A percentile compares a stretch with the other conserved stretches of the same genome.
These are phyloP conservation scores for Pseudozyma thailandica DNA, from an alignment of 1,284 basidiomycete genomes.

Conservation along the genomic window DNA sequence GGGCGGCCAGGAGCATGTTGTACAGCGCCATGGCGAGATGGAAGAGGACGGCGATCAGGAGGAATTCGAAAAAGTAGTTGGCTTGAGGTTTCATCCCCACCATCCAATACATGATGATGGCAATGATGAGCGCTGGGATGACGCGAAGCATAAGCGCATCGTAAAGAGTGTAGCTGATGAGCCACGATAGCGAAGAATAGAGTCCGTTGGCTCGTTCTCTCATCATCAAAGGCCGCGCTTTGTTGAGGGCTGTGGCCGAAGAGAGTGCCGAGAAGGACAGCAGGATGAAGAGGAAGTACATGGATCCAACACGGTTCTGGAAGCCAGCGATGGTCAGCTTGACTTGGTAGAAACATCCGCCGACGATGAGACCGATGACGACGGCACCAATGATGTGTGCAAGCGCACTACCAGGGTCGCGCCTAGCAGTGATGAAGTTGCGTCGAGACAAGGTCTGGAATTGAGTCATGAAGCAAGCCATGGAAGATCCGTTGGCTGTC, in stretches of 20 bases:
- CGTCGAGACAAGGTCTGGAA: slow-evolving; percentile 37
- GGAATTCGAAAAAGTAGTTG: slow-evolving; percentile 54
- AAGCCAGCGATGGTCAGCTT: slow-evolving; percentile 54
- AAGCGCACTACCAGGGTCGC: slow-evolving; percentile 48
- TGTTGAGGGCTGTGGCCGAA: slow-evolving; percentile 36
- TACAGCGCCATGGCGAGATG: slow-evolving; percentile 46
- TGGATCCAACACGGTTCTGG: slow-evolving; percentile 59
- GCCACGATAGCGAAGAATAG: slow-evolving; percentile 50
- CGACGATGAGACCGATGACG: slow-evolving; percentile 50
- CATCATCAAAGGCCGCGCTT: slow-evolving; percentile 52
- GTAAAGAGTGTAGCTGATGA: slow-evolving; percentile 49
- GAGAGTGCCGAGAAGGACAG: slow-evolving; percentile 50
- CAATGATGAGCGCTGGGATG: slow-evolving; percentile 40
- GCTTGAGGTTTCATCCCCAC: slow-evolving; percentile 50
- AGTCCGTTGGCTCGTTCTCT: slow-evolving; percentile 57
- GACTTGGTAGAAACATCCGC: slow-evolving; percentile 60
- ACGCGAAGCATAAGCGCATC: slow-evolving; percentile 50
- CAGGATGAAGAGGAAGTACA: slow-evolving; percentile 57
- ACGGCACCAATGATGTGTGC: slow-evolving; percentile 51
- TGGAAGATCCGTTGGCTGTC: slow-evolving; percentile 12
- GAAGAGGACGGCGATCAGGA: slow-evolving; percentile 56
- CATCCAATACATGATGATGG: slow-evolving; percentile 56
- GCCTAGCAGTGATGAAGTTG: slow-evolving; percentile 41
- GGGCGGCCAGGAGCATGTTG: slow-evolving; percentile 52
- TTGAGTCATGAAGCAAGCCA: slow-evolving; percentile 56